phyloP scores from a whole-genome alignment of 2,329 filamentous ascomycete genomes.

The Alternaria arbusti region DNA sequence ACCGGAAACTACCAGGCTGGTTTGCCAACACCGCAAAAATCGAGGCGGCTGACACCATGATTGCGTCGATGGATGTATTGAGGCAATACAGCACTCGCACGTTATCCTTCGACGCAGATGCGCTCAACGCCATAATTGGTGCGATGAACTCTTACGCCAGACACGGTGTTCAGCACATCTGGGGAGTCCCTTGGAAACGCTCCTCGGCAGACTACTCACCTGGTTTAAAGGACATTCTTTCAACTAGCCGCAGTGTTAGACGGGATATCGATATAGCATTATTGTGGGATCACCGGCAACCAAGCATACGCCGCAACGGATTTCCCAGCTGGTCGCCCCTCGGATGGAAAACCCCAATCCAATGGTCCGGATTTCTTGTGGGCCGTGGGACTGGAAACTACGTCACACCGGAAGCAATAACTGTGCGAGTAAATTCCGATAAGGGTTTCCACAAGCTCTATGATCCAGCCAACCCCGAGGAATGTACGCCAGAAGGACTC shows the following conservation, averaged over 20 bases:
- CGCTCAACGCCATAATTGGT: background rate
- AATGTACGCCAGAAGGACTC: background rate
- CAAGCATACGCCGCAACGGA: background rate
- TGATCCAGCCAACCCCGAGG: background rate
- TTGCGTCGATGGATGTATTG: background rate
- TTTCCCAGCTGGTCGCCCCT: background rate
- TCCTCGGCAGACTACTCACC: background rate
- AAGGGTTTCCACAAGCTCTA: background rate
- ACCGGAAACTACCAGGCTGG: background rate
- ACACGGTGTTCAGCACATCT: background rate
- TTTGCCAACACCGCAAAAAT: background rate
- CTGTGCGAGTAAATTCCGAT: background rate
- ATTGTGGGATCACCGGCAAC: accelerated
- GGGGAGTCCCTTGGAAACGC: background rate
- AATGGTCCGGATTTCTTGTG: background rate
- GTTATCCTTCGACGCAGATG: background rate
- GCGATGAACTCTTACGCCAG: background rate
- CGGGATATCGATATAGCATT: background rate
- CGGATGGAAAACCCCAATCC: background rate
- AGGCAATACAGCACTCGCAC: background rate
- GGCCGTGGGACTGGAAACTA: background rate
- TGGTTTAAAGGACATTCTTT: background rate
- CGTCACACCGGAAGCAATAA: background rate
- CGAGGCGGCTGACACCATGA: background rate
- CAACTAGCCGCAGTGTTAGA: background rate